phyloP scores from a whole-genome alignment of 345 rosid species.

The Psidium friedrichsthalianum region DNA sequence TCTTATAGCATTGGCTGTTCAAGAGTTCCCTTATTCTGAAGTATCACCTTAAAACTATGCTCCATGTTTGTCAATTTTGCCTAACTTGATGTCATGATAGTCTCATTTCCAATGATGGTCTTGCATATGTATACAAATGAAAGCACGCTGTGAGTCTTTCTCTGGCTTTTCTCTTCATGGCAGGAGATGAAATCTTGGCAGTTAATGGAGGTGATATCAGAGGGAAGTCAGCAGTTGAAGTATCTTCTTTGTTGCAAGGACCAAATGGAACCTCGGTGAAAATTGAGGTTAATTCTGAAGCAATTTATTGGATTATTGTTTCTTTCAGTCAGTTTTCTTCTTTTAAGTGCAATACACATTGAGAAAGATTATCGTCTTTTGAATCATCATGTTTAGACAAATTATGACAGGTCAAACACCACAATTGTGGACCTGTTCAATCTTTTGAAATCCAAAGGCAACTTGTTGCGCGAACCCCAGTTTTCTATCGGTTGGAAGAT shows the following conservation, averaged over 20 bases:
- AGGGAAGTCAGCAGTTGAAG: slow-evolving; percentile 94
- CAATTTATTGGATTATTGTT: background rate
- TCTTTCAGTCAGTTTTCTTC: background rate
- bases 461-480: slow-evolving; percentile 75
- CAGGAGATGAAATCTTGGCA: slow-evolving; percentile 78
- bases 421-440: slow-evolving; percentile 67
- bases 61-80: background rate
- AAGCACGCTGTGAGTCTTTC: background rate
- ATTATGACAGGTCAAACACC: slow-evolving; percentile 75
- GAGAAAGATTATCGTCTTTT: background rate
- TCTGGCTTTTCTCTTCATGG: slow-evolving; percentile 2
- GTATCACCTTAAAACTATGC: background rate
- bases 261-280: slow-evolving; percentile 78
- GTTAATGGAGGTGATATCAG: slow-evolving; percentile 70
- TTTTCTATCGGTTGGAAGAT: slow-evolving; percentile 74
- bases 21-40: background rate
- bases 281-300: slow-evolving; percentile 45
- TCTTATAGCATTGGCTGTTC: background rate
- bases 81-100: background rate
- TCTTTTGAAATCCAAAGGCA: slow-evolving; percentile 70
- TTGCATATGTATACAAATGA: background rate
- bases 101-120: background rate
- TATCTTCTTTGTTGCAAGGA: slow-evolving; percentile 86
- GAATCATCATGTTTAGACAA: background rate
- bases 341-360: background rate